Evolutionary conservation across 768 basidiomycete species (phyloP).

Genomic region (Auriscalpium microsporum): DNA sequence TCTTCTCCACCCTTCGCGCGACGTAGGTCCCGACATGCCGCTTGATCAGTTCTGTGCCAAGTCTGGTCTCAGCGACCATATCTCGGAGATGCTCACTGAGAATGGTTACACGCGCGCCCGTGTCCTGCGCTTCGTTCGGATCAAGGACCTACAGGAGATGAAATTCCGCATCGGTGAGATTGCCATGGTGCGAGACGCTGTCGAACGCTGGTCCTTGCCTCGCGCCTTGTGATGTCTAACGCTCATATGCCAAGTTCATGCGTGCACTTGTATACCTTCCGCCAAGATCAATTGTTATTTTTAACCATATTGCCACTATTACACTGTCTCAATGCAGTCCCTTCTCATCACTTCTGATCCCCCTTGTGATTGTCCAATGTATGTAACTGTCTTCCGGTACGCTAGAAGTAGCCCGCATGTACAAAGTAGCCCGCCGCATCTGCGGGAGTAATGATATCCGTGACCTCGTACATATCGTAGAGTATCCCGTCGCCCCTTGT

Average conservation of each 20-base stretch:
- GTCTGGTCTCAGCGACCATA: neutral
- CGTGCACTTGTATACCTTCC: too few species aligned
- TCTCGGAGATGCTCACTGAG: neutral
- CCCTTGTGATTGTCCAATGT: too few species aligned
- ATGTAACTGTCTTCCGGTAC: neutral
- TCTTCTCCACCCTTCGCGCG: neutral
- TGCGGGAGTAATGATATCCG: conserved; percentile 19
- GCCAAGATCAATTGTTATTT: too few species aligned
- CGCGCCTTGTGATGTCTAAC: neutral
- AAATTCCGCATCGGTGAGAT: neutral
- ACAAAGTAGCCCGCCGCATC: conserved; percentile 26
- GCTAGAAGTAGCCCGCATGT: conserved; percentile 25
- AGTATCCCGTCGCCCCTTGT: conserved; percentile 14
- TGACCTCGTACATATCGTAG: conserved; percentile 19
- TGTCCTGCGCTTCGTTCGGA: neutral
- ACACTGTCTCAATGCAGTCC: too few species aligned
- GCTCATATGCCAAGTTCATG: too few species aligned
- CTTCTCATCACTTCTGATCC: too few species aligned
- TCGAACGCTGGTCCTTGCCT: neutral
- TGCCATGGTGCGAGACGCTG: neutral
- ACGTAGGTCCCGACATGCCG: neutral
- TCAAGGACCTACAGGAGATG: neutral
- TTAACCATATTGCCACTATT: too few species aligned
- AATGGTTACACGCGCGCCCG: neutral
- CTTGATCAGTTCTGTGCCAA: neutral